These are phyloP conservation scores for Cornus controversa DNA, from an alignment of 148 eudicot genomes.

Conservation along the genomic window DNA sequence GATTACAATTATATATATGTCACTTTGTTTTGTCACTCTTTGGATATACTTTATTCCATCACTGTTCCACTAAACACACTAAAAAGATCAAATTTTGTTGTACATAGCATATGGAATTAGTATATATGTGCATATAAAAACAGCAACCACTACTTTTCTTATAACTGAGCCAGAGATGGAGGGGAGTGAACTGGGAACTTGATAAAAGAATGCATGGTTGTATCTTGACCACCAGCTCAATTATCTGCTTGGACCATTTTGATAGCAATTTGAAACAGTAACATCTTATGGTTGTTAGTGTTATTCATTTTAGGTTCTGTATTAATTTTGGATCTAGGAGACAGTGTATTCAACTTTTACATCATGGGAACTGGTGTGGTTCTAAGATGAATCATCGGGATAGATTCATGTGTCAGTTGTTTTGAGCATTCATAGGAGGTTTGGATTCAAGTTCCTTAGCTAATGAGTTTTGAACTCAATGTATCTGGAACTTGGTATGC, in stretches of 20 bases:
- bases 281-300: not conserved
- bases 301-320: too few species aligned
- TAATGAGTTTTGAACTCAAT: not conserved
- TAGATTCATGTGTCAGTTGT: not conserved
- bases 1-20: not conserved
- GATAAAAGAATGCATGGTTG: not conserved
- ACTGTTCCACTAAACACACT: too few species aligned
- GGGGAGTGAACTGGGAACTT: not conserved
- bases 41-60: not conserved
- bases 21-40: not conserved
- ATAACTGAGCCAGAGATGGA: not conserved
- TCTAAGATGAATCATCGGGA: not conserved
- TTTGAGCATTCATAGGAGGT: not conserved
- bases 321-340: not conserved
- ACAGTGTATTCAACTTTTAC: not conserved
- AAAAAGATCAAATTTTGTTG: too few species aligned
- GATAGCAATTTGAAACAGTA: not conserved
- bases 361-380: not conserved
- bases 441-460: not conserved
- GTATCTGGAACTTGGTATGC: too few species aligned
- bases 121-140: too few species aligned
- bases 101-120: not conserved
- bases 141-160: not conserved
- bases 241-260: not conserved
- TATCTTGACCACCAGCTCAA: not conserved